Conservation (phyloP, 495 filamentous ascomycete species). For the Durotheca rogersii region DNA sequence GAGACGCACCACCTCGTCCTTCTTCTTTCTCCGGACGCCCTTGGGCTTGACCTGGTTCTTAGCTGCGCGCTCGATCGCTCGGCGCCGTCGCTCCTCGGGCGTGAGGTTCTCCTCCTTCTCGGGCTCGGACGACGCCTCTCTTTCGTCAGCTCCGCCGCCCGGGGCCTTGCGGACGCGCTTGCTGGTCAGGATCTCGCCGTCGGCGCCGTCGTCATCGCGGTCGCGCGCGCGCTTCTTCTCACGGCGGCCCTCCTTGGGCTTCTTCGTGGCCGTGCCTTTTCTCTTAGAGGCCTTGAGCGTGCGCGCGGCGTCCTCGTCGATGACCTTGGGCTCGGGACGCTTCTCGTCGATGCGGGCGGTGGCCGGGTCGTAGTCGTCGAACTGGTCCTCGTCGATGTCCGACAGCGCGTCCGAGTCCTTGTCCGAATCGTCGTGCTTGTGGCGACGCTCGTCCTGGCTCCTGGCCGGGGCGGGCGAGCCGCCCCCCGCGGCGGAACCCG, state of each 20-base stretch:
- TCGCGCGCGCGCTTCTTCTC: conserved; percentile 68
- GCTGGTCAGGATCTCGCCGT: conserved; percentile 54
- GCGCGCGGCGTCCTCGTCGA: conserved; percentile 81
- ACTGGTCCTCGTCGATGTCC: conserved; percentile 92
- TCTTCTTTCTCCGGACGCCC: conserved; percentile 73
- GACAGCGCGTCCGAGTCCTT: conserved; percentile 81
- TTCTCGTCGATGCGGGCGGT: conserved; percentile 75
- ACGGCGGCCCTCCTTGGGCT: conserved; percentile 71
- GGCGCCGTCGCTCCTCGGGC: conserved; percentile 68
- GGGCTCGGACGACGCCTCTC: conserved; percentile 49
- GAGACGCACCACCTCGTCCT: conserved; percentile 79
- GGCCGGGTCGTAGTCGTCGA: conserved; percentile 83
- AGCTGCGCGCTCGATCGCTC: conserved; percentile 79
- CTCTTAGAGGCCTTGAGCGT: conserved; percentile 75
- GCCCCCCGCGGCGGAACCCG: conserved; percentile 36
- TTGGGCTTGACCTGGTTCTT: conserved; percentile 67
- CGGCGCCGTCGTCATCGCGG: conserved; percentile 57
- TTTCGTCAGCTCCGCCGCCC: conserved; percentile 46
- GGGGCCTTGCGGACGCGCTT: conserved; percentile 39
- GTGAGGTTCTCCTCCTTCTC: conserved; percentile 67
- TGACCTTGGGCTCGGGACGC: conserved; percentile 61
- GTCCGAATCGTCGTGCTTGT: conserved; percentile 58
- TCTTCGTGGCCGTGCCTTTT: conserved; percentile 68
- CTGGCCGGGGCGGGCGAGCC: conserved; percentile 30
- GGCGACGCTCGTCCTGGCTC: conserved; percentile 32